Percentiles rank a stretch among this genome's conserved stretches.
Evolutionary conservation across 176 grass and related monocot species (phyloP).

Genomic region (Guadua angustifolia): DNA sequence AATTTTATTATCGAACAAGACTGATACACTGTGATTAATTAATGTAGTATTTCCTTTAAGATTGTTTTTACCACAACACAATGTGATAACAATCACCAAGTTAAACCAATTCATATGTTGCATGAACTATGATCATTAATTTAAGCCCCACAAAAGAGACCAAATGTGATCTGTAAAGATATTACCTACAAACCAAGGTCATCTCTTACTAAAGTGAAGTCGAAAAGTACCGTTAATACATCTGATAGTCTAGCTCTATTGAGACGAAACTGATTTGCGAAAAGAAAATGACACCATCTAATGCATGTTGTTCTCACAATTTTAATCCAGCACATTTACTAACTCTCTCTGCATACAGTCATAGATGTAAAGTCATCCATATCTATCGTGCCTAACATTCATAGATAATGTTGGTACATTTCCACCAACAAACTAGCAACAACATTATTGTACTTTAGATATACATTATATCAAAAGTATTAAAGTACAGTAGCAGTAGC

Average conservation of each 20-base stretch:
- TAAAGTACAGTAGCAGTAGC: neutral
- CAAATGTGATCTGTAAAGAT: neutral
- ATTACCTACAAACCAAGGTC: neutral
- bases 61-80: neutral
- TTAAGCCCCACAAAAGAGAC: neutral
- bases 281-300: neutral
- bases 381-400: neutral
- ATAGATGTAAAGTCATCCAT: neutral
- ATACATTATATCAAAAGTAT: neutral
- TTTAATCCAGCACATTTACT: neutral
- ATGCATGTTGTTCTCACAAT: neutral
- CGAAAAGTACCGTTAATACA: neutral
- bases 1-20: neutral
- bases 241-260: neutral
- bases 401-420: neutral
- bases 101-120: neutral
- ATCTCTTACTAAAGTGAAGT: neutral
- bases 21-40: neutral
- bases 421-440: neutral
- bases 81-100: neutral
- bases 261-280: neutral
- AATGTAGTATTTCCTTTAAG: neutral
- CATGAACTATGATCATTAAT: neutral
- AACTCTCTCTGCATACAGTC: neutral
- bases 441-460: neutral